Evolutionary conservation across 352 stramenopile genomes (phyloP), one percentile per base, ranked within the genome.

Genomic region (Phytopythium oedochilum): DNA sequence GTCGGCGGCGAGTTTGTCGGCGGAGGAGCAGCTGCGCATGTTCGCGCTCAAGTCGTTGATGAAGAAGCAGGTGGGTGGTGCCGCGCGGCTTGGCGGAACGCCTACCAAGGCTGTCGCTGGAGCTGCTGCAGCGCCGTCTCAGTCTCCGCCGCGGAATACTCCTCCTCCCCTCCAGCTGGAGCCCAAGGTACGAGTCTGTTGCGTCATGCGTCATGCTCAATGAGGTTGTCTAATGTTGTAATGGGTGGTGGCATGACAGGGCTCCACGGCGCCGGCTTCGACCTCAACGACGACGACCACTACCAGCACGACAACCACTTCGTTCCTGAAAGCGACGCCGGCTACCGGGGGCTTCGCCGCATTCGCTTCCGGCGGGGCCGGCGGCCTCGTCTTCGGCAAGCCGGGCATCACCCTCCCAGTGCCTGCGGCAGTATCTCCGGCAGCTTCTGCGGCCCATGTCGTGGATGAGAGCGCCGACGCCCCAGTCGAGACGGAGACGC

Each of bases 381-480:
- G 74, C 26, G 72, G 73, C 4, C 69, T 92, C 5, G 75, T 90
- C 26, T 92, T 92, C 60, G 83, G 83, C 48, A 90, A 89, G 52
- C 72, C 79, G 14, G 79, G 75, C 1, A 90, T 92, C 54, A 84
- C 76, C 3, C 57, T 92, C 5, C 83, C 83, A 29, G 64, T 92
- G 10, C 83, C 83, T 4, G 73, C 83, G 1, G 69, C 81, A 11
- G 54, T 77, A 11, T 82, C 76, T 20, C 69, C 75, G 12, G 49
- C 25, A 2, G 10, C 23, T 29, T 3, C 35, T 2, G 29, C 34
- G 17, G 8, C 35, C 15, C 26, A 20, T n/a, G 50, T 17, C 35
- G 25, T 12, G 43, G 35, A 34, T 5, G 42, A 48, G 23, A 48
- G 28, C 10, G 23, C 23, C 2, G 42, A 31, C 23, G 42, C 42